Base-by-base conservation (phyloP, 257 asterid species). In the Solanum paucissectum region DNA sequence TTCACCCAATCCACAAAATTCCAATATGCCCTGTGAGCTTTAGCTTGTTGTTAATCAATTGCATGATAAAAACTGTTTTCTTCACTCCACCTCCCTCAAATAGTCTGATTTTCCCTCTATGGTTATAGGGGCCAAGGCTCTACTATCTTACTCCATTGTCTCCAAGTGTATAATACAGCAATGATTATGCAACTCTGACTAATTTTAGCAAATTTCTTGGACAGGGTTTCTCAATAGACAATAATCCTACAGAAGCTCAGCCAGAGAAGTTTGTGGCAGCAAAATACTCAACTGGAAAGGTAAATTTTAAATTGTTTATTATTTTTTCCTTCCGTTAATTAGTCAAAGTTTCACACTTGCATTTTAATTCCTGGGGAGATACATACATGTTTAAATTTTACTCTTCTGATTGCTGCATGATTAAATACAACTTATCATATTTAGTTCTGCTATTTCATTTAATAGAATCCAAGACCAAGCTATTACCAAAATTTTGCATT, bases 181-280 rank as follows among this genome's bases (percentile, higher is more conserved):
- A 25, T 29, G 25, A 25, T 8, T 44, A 5, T 79, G 25, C 38
- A 27, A 42, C 85, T 44, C 37, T 44, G 40, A 44, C 38, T 79
- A 44, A 27, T 27, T 40, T 44, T 44, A 44, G 85, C 40, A 79
- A 79, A 44, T 60, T 46, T 79, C 58, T 83, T 91, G 84, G 88
- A 69, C 91, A 96, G 99, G 99, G 99, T 21, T 94, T 94, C 90
- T 91, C 98, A 29, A 91, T 96, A 86, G 98, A 95, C 79, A 93
- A 90, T 66, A 89, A 86, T 85, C 75, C 92, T 60, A 84, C 92
- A 29, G 46, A 87, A 85, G 91, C 86, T 60, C 95, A 93, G 89
- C 94, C 95, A n/a, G 98, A 96, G 90, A 94, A 94, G 89, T 94
- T 95, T 88, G 98, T 89, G 82, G 99, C 99, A 72, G 97, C 96